These are phyloP conservation scores for Fusarium sp. DNA, from an alignment of 2,329 filamentous ascomycete genomes.

Conservation along the genomic window DNA sequence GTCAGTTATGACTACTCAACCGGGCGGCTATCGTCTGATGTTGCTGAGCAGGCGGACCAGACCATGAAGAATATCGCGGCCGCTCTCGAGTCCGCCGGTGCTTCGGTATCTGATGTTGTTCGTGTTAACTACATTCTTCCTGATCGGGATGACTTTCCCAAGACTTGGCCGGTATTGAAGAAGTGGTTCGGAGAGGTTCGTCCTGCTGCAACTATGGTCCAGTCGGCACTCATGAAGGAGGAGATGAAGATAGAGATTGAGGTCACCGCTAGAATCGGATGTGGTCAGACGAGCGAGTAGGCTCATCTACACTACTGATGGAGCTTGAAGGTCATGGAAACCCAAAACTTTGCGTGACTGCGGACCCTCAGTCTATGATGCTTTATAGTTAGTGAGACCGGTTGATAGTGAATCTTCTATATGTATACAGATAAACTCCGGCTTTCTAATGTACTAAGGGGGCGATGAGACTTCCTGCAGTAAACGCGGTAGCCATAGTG, in stretches of 20 bases:
- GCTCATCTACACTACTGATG: neutral
- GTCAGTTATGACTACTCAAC: constrained; percentile 64
- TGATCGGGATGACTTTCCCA: constrained; percentile 59
- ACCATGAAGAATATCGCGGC: constrained; percentile 60
- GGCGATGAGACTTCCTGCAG: constrained; percentile 56
- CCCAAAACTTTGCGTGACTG: neutral
- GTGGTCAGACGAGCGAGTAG: constrained; percentile 15
- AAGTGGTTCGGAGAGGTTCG: constrained; percentile 63
- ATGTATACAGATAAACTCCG: neutral
- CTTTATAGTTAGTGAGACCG: neutral
- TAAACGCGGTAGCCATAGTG: constrained; percentile 70
- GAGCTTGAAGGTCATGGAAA: no score
- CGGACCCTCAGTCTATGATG: neutral
- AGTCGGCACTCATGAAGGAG: constrained; percentile 64
- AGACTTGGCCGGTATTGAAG: constrained; percentile 63
- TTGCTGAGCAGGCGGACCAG: constrained; percentile 64
- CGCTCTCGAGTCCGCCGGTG: constrained; percentile 60
- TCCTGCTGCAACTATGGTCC: constrained; percentile 67
- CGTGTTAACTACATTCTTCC: constrained; percentile 66
- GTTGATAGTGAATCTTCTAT: fast-evolving
- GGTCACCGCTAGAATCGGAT: constrained; percentile 55
- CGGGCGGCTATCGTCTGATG: constrained; percentile 58
- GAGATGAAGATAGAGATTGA: constrained; percentile 61
- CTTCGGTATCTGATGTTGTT: constrained; percentile 60
- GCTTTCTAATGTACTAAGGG: constrained; percentile 45